A percentile compares a stretch with the other conserved stretches of the same genome.
These are phyloP conservation scores for Lactuca saligna DNA, from an alignment of 129 eudicot species.

Conservation along the genomic window DNA sequence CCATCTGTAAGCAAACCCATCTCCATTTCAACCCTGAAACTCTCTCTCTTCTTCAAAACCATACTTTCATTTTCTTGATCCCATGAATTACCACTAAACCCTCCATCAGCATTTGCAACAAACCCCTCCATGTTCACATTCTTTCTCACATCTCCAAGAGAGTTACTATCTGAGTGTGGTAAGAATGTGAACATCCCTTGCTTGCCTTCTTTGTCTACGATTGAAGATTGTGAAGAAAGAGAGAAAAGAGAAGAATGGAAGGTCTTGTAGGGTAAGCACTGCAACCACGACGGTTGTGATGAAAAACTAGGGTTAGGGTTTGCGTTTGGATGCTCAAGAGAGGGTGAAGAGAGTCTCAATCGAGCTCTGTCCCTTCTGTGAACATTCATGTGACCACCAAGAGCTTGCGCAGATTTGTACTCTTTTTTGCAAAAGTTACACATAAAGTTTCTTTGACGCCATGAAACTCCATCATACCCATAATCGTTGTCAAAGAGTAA, in stretches of 20 bases:
- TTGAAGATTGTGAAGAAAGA: conserved; percentile 19
- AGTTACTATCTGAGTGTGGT: conserved; percentile 14
- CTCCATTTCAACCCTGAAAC: conserved; percentile 38
- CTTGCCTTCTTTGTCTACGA: conserved; percentile 12
- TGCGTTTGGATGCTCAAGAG: conserved; percentile 32
- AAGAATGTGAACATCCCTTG: conserved; percentile 19
- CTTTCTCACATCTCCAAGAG: conserved; percentile 31
- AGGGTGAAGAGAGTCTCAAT: conserved; percentile 41
- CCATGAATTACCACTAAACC: neutral
- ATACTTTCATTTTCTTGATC: conserved; percentile 24
- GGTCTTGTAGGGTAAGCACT: conserved; percentile 28
- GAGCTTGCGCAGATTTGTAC: conserved; percentile 82
- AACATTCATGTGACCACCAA: conserved; percentile 84
- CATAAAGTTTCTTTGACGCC: conserved; percentile 67
- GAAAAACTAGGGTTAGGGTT: conserved; percentile 50
- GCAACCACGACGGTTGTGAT: conserved; percentile 15
- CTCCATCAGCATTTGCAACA: conserved; percentile 7
- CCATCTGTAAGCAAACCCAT: conserved; percentile 43
- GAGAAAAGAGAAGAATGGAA: conserved; percentile 21
- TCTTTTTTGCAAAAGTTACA: conserved; percentile 73
- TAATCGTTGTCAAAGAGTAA: conserved; percentile 38
- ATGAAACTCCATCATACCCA: conserved; percentile 43
- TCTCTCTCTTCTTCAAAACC: conserved; percentile 44
- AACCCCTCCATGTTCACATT: conserved; percentile 21
- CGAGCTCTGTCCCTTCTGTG: conserved; percentile 75